Percentiles rank a stretch among this genome's conserved stretches.
phyloP scores from a whole-genome alignment of 129 eudicot species.

The Flaveria ramosissima region DNA sequence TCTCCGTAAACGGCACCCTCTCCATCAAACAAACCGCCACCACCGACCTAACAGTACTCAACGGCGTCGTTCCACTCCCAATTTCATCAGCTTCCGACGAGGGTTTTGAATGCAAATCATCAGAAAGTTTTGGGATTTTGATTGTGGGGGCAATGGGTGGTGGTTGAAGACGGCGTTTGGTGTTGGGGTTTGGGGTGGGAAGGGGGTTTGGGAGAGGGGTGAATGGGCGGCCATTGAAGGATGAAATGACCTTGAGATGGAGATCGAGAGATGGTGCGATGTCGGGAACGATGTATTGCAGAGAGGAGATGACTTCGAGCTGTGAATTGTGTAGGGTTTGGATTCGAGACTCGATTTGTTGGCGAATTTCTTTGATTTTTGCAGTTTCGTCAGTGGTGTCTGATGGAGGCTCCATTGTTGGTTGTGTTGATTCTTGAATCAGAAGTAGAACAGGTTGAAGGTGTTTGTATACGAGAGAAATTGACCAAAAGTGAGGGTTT shows the following conservation, averaged over 20 bases:
- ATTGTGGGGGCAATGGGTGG: conserved; percentile 29
- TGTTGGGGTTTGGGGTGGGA: conserved; percentile 50
- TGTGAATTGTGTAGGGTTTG: conserved; percentile 64
- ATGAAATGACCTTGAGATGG: conserved; percentile 70
- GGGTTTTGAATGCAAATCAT: conserved; percentile 19
- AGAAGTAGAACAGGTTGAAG: not conserved
- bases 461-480: not conserved
- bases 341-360: conserved; percentile 66
- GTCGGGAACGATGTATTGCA: conserved; percentile 67
- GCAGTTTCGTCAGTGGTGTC: conserved; percentile 44
- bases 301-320: conserved; percentile 75
- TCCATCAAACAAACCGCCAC: conserved; percentile 84
- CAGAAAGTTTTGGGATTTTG: conserved; percentile 32
- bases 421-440: not conserved
- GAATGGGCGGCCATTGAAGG: conserved; percentile 62
- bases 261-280: conserved; percentile 75
- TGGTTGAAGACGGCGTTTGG: conserved; percentile 33
- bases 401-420: conserved; percentile 53
- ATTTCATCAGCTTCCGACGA: conserved; percentile 44
- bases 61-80: conserved; percentile 31
- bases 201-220: conserved; percentile 65
- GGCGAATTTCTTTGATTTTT: conserved; percentile 57
- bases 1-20: conserved; percentile 75
- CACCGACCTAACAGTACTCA: conserved; percentile 71
- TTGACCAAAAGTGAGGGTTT: not conserved